Conservation (phyloP, 768 basidiomycete species). For the Pleurotus cornucopiae region DNA sequence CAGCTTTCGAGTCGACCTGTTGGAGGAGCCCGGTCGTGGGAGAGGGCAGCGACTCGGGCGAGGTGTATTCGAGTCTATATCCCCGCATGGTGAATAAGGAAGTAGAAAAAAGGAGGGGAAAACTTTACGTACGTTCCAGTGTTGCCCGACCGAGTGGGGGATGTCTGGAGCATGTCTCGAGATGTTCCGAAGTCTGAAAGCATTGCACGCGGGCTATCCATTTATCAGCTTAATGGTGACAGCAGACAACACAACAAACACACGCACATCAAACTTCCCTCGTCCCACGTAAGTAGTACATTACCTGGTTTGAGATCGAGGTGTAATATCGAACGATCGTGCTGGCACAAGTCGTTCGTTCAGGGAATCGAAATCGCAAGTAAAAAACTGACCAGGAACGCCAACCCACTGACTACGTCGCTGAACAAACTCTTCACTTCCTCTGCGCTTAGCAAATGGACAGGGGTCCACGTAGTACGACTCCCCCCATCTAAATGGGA, state of each 20-base stretch:
- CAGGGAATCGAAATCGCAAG: neutral
- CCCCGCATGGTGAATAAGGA: too few species aligned
- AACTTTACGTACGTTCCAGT: slow-evolving; percentile 78
- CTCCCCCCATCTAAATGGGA: slow-evolving; percentile 22
- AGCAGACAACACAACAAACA: neutral
- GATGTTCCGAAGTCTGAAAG: slow-evolving; percentile 95
- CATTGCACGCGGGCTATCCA: slow-evolving; percentile 81
- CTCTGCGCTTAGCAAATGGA: slow-evolving; percentile 81
- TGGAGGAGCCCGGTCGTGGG: slow-evolving; percentile 59
- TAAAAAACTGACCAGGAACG: slow-evolving; percentile 64
- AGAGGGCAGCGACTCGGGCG: slow-evolving; percentile 81
- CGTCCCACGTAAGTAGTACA: slow-evolving; percentile 89
- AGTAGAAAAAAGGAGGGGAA: neutral
- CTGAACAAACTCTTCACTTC: slow-evolving; percentile 79
- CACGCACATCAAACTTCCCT: slow-evolving; percentile 73
- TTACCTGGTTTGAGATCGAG: slow-evolving; percentile 94
- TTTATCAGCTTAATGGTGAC: neutral
- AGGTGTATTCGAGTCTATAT: slow-evolving; percentile 75
- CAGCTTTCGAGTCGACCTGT: slow-evolving; percentile 81
- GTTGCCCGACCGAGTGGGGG: slow-evolving; percentile 76
- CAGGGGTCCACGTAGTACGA: slow-evolving; percentile 62
- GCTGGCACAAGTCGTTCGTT: slow-evolving; percentile 35
- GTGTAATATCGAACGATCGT: slow-evolving; percentile 82
- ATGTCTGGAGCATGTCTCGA: slow-evolving; percentile 78
- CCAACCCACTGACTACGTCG: slow-evolving; percentile 84